Conservation (phyloP, 805 yeast species). For the Kuraishia ogatae region DNA sequence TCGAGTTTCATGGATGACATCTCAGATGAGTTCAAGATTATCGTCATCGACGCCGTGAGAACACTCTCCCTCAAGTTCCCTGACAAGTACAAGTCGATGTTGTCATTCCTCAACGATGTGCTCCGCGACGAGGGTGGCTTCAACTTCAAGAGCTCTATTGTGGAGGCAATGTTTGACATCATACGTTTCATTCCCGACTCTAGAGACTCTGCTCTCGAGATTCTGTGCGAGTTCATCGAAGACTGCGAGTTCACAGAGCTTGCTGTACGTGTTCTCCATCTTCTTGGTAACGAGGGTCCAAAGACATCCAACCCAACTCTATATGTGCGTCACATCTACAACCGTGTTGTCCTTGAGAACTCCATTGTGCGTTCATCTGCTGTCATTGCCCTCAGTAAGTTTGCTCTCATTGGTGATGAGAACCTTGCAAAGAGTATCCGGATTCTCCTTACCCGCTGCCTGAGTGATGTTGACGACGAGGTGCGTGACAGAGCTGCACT, state of each 20-base stretch:
- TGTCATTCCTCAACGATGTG: conserved; percentile 71
- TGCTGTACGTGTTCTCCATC: conserved; percentile 84
- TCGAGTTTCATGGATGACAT: conserved; percentile 86
- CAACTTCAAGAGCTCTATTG: conserved; percentile 75
- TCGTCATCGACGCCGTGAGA: conserved; percentile 91
- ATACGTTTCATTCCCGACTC: conserved; percentile 81
- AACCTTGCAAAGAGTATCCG: conserved; percentile 59
- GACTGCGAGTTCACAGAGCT: conserved; percentile 96
- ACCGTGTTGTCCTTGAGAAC: conserved; percentile 93
- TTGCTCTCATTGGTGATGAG: conserved; percentile 71
- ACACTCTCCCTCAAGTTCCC: conserved; percentile 92
- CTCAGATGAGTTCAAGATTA: conserved; percentile 90
- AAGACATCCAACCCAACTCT: conserved; percentile 74
- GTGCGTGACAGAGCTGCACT: conserved; percentile 96
- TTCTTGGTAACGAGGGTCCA: conserved; percentile 94
- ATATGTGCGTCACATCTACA: conserved; percentile 92
- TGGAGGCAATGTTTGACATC: conserved; percentile 89
- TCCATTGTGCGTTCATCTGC: conserved; percentile 95
- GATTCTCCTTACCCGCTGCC: conserved; percentile 72
- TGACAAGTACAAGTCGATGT: conserved; percentile 74
- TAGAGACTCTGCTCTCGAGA: conserved; percentile 74
- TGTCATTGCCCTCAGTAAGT: conserved; percentile 83
- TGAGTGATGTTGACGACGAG: conserved; percentile 88
- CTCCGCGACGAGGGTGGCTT: conserved; percentile 89
- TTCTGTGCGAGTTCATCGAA: conserved; percentile 93